Evolutionary conservation across 768 basidiomycete species (phyloP).

Genomic region (Clitopilus passeckerianus): DNA sequence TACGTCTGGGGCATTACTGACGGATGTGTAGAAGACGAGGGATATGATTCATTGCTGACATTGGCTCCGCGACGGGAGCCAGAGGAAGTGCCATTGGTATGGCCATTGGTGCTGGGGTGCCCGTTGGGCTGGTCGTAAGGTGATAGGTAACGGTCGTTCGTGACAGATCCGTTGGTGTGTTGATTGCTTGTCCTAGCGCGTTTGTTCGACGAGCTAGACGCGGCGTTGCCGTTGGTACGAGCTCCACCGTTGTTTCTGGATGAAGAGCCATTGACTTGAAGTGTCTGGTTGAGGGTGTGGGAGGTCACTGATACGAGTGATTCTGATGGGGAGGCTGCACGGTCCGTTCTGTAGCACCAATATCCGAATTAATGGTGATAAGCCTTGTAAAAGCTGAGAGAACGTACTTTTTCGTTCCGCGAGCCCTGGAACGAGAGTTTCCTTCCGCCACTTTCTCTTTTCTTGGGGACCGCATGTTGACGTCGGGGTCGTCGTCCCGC

Average conservation of each 20-base stretch:
- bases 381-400: constrained; percentile 2
- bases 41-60: constrained; percentile 16
- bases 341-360: constrained; percentile 45
- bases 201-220: constrained; percentile 26
- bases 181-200: constrained; percentile 37
- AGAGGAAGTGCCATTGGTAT: constrained; percentile 6
- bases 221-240: constrained; percentile 7
- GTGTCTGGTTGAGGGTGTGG: constrained; percentile 41
- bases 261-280: constrained; percentile 21
- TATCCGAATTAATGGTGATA: neutral
- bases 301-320: constrained; percentile 71
- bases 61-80: constrained; percentile 34
- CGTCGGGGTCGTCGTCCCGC: constrained; percentile 65
- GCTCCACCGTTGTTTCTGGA: constrained; percentile 22
- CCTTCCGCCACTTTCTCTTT: constrained; percentile 51
- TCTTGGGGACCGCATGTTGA: constrained; percentile 49
- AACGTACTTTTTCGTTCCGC: constrained; percentile 55
- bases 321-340: constrained; percentile 66
- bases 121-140: constrained; percentile 21
- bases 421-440: constrained; percentile 42
- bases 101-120: constrained; percentile 10
- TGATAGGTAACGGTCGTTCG: constrained; percentile 26
- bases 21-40: constrained; percentile 49
- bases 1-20: constrained; percentile 50
- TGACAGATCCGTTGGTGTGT: constrained; percentile 34